Base-by-base conservation (phyloP, 2,329 filamentous ascomycete genomes). In the Penicillium occitanis region DNA sequence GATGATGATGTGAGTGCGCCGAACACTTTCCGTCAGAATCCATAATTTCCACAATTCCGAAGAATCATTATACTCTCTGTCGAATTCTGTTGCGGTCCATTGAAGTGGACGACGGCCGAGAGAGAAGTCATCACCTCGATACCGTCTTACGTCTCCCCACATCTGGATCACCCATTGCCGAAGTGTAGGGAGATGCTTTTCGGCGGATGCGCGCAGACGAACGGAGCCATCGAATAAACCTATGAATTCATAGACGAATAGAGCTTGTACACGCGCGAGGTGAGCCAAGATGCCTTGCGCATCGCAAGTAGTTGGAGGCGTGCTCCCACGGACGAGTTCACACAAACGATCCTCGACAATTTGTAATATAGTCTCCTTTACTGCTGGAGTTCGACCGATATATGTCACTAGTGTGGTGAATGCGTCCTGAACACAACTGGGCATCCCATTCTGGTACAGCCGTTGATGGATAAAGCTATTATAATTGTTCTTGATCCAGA, bases 11-110 rank as follows among this genome's bases (percentile, higher is more conserved):
- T 59, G 55, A 5, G 63, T 59, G 30, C 63, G 53, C 10, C 63
- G 53, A 13, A 64, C 63, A 14, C 63, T 64, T 28, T 64, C 63
- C 19, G 53, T 44, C 33, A 64, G 46, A 35, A 64, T 30, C 63
- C 63, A 64, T 64, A 48, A 17, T 13, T 48, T 55, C 63, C 63
- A 64, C 17, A 60, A 42, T 40, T 60, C 57, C 0, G 57, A 60
- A 40, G 57, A 60, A 6, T 28, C 40, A n/a, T 60, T 35, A 42
- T 60, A 60, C 28, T 60, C 57, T 42, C 22, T 44, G 37, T 40
- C 57, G 17, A 44, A 44, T n/a, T 60, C 19, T 3, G 35, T 28
- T 25, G 57, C 25, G 14, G 57, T 42, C 37, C 33, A 44, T 60
- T 60, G 25, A 53, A 53, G 25, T 30, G 50, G 50, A 30, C 50